A percentile compares a stretch with the other conserved stretches of the same genome.
Conservation (phyloP, 73 alveolate species). For the Tetrahymena malaccensis region DNA sequence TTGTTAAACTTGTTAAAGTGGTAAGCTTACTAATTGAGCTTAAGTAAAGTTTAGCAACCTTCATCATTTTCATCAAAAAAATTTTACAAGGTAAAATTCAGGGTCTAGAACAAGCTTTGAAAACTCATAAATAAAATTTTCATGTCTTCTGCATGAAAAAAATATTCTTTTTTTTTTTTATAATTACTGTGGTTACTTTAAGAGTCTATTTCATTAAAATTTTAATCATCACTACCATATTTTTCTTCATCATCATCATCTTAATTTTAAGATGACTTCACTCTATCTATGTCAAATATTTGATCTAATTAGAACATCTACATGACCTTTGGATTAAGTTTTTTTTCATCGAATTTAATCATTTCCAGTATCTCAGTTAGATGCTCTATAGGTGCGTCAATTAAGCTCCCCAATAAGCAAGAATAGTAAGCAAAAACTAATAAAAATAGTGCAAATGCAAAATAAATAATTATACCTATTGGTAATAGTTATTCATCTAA, state of each 20-base stretch:
- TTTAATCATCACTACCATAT: neutral
- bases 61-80: neutral
- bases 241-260: neutral
- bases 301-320: neutral
- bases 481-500: neutral
- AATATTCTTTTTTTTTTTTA: neutral
- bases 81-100: neutral
- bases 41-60: neutral
- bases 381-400: neutral
- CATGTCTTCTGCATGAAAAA: neutral
- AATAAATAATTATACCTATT: neutral
- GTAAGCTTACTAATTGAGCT: neutral
- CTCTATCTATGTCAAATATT: neutral
- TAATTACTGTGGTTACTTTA: neutral
- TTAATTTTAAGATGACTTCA: neutral
- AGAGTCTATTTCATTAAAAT: neutral
- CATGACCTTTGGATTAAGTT: neutral
- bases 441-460: neutral
- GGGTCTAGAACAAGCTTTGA: neutral
- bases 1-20: neutral
- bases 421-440: neutral
- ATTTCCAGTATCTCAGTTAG: neutral
- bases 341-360: neutral
- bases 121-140: neutral
- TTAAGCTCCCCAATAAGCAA: neutral